Conservation (phyloP, 768 basidiomycete genomes). For the Tulasnella sp. region DNA sequence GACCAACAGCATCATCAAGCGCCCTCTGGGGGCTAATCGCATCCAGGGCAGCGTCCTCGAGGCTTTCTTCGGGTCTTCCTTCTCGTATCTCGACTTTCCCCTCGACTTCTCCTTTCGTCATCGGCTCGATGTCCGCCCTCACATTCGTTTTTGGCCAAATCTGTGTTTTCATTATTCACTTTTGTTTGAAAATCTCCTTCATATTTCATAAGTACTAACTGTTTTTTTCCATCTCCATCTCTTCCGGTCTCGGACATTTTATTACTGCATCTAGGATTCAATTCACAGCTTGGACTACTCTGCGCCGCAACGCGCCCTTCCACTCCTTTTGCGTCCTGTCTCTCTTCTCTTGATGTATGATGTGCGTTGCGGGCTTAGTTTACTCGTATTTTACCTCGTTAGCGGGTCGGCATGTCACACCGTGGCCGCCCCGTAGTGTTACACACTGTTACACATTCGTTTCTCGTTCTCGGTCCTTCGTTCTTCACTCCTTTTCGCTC, state of each 20-base stretch:
- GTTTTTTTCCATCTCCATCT: not conserved
- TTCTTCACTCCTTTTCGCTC: not conserved
- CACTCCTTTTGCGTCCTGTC: not conserved
- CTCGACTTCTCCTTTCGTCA: not conserved
- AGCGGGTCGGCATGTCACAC: not conserved
- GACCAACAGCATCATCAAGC: conserved; percentile 31
- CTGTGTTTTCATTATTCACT: conserved; percentile 23
- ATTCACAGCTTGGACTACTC: not conserved
- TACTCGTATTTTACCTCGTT: not conserved
- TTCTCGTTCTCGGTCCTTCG: not conserved
- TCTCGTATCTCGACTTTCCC: not conserved
- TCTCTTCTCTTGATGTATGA: not conserved
- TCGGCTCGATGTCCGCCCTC: not conserved
- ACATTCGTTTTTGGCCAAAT: conserved; percentile 13
- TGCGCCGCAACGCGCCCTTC: not conserved
- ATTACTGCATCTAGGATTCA: not conserved
- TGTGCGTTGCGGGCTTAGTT: not conserved
- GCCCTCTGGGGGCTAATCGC: conserved; percentile 21
- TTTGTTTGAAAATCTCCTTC: conserved; percentile 19
- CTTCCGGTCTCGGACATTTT: not conserved
- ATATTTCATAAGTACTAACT: conserved; percentile 19
- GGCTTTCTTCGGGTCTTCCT: conserved; percentile 3
- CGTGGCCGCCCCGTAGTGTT: not conserved
- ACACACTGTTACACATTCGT: not conserved
- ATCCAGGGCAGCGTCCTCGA: conserved; percentile 1